phyloP scores from a whole-genome alignment of 2,329 filamentous ascomycete genomes.

The Camillea tinctor region DNA sequence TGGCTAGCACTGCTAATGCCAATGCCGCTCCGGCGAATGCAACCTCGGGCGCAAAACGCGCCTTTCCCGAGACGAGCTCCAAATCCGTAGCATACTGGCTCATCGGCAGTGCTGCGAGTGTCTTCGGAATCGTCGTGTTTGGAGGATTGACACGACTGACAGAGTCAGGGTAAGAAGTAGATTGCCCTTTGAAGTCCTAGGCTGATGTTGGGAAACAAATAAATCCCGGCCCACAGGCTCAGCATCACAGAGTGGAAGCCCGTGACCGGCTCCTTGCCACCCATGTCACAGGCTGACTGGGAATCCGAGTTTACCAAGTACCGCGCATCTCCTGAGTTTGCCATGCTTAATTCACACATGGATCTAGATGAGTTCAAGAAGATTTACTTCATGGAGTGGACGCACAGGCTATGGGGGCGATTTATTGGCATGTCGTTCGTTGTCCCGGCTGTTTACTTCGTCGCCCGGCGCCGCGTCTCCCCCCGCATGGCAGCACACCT shows the following conservation, averaged over 20 bases:
- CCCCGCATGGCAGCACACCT: constrained; percentile 74
- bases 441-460: constrained; percentile 83
- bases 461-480: constrained; percentile 76
- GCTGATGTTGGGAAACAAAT: constrained; percentile 5
- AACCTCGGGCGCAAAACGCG: constrained; percentile 29
- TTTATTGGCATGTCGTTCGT: constrained; percentile 89
- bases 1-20: not conserved
- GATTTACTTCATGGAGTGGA: constrained; percentile 99
- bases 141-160: constrained; percentile 91
- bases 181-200: not conserved
- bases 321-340: constrained; percentile 87
- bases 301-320: constrained; percentile 92
- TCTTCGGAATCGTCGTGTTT: constrained; percentile 96
- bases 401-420: constrained; percentile 90
- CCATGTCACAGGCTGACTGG: constrained; percentile 78
- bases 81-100: constrained; percentile 90
- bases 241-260: constrained; percentile 99
- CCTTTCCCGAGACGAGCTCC: constrained; percentile 61
- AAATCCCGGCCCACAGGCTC: constrained; percentile 53
- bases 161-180: constrained; percentile 74
- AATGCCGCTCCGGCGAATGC: not conserved
- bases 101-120: constrained; percentile 83
- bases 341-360: constrained; percentile 91
- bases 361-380: constrained; percentile 91
- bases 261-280: constrained; percentile 87